These are phyloP conservation scores for Trichocomaceae sp. DNA, from an alignment of 2,329 filamentous ascomycete genomes.

Conservation along the genomic window DNA sequence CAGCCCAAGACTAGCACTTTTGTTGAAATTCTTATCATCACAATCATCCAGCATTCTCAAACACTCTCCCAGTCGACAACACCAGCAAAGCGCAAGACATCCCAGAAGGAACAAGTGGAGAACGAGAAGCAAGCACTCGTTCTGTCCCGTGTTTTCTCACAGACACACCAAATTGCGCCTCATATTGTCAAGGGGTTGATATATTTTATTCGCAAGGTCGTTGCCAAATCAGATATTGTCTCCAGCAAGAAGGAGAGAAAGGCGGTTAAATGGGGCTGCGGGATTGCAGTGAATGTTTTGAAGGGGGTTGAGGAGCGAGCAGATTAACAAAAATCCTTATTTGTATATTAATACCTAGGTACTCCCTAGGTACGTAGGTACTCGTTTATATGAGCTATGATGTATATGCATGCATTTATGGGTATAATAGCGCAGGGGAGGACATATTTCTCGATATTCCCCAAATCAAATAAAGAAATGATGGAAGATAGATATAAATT, in stretches of 20 bases:
- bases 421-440: neutral
- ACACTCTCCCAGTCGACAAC: neutral
- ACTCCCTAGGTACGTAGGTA: too few species aligned
- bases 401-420: neutral
- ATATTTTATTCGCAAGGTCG: slow-evolving; percentile 70
- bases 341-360: neutral
- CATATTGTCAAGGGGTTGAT: slow-evolving; percentile 67
- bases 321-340: neutral
- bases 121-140: slow-evolving; percentile 23
- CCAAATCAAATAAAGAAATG: neutral
- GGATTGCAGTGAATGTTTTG: slow-evolving; percentile 36
- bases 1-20: slow-evolving; percentile 71
- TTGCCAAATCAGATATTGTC: slow-evolving; percentile 58
- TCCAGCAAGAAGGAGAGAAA: slow-evolving; percentile 47
- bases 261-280: slow-evolving; percentile 43
- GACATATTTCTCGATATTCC: neutral
- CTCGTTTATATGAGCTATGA: neutral
- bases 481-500: neutral
- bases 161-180: slow-evolving; percentile 53
- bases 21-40: slow-evolving; percentile 72
- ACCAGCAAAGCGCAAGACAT: slow-evolving; percentile 9
- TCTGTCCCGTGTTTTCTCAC: slow-evolving; percentile 61
- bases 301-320: slow-evolving; percentile 22
- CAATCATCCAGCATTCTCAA: slow-evolving; percentile 60
- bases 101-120: slow-evolving; percentile 17